Conservation (phyloP, 805 yeast species). For the Candida rishiriensis region DNA sequence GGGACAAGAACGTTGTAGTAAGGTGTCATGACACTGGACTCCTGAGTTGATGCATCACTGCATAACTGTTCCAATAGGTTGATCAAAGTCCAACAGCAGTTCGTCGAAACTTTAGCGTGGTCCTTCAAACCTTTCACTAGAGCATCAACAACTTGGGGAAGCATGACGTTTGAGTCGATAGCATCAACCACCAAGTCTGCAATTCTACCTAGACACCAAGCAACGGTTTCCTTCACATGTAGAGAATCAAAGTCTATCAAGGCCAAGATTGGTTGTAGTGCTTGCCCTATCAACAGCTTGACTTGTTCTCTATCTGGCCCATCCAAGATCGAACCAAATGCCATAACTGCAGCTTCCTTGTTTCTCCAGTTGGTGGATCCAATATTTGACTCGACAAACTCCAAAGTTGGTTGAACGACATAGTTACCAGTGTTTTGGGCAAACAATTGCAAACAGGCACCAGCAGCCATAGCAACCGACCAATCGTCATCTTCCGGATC, state of each 20-base stretch:
- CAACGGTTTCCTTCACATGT: conserved; percentile 94
- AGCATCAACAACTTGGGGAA: conserved; percentile 71
- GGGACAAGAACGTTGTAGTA: conserved; percentile 70
- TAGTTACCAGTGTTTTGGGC: conserved; percentile 87
- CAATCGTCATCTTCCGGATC: conserved; percentile 95
- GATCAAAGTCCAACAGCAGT: conserved; percentile 96
- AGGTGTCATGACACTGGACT: conserved; percentile 64
- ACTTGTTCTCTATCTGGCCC: conserved; percentile 82
- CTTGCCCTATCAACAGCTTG: conserved; percentile 68
- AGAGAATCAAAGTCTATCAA: conserved; percentile 71
- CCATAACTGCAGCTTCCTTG: conserved; percentile 98
- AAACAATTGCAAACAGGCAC: conserved; percentile 90
- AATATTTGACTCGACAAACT: conserved; percentile 76
- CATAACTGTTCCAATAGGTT: conserved; percentile 83
- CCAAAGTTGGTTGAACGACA: conserved; percentile 79
- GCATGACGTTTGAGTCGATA: conserved; percentile 57
- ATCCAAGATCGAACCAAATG: conserved; percentile 93
- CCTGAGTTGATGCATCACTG: conserved; percentile 42
- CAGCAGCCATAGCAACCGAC: conserved; percentile 99
- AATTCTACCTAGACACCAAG: conserved; percentile 97
- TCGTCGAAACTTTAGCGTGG: conserved; percentile 91
- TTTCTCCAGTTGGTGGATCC: conserved; percentile 65
- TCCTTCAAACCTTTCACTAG: conserved; percentile 78
- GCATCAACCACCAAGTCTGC: conserved; percentile 83
- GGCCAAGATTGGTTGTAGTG: conserved; percentile 70